phyloP scores from a whole-genome alignment of 441 rosid genomes.

The Jatropha multifida region DNA sequence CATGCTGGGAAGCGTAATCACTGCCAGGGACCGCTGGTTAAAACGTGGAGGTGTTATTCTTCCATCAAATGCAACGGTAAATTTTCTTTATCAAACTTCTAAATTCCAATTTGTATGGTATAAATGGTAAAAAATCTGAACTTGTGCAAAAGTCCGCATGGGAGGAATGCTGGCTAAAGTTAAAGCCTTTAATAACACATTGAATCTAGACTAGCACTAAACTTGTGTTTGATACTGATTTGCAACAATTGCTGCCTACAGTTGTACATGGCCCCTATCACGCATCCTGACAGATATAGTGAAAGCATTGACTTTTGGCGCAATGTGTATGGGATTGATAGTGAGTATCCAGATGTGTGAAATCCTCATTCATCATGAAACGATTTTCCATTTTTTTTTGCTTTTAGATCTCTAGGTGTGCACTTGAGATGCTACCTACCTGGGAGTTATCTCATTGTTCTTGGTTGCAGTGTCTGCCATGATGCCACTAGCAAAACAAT shows the following conservation, averaged over 20 bases:
- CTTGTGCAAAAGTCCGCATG: background rate
- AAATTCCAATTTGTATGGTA: constrained; percentile 3
- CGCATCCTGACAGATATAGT: constrained; percentile 89
- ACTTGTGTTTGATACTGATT: constrained; percentile 26
- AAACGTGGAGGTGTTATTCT: constrained; percentile 95
- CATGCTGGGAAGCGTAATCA: constrained; percentile 97
- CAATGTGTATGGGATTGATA: constrained; percentile 95
- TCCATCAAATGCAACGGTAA: constrained; percentile 88
- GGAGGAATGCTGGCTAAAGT: background rate
- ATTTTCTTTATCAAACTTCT: constrained; percentile 11
- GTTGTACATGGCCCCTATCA: constrained; percentile 96
- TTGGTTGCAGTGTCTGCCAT: constrained; percentile 89
- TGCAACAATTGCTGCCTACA: constrained; percentile 39
- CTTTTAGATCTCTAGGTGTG: constrained; percentile 12
- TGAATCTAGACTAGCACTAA: background rate
- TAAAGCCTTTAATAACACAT: background rate
- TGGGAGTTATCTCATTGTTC: constrained; percentile 17
- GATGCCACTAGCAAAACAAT: constrained; percentile 91
- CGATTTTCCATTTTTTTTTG: constrained; percentile 10
- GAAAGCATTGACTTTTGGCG: constrained; percentile 97
- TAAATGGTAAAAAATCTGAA: background rate
- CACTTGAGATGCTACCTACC: constrained; percentile 8
- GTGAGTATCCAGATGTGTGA: constrained; percentile 53
- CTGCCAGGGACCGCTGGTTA: constrained; percentile 97
- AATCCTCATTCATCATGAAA: constrained; percentile 18